Evolutionary conservation across 495 filamentous ascomycete genomes (phyloP).

Genomic region (Neurospora sp.): DNA sequence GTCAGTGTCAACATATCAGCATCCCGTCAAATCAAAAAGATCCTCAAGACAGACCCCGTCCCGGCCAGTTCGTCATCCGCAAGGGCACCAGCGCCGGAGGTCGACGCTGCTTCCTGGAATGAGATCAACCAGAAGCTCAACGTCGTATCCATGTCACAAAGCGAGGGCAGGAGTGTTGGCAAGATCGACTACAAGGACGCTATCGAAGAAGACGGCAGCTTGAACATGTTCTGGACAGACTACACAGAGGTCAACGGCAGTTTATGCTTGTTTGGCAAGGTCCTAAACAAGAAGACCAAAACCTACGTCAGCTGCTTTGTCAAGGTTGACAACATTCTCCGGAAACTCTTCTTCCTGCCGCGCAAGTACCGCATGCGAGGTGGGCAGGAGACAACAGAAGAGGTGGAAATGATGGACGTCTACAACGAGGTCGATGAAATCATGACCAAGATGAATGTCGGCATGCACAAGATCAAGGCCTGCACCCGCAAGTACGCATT

Average conservation of each 20-base stretch:
- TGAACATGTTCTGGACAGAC: constrained; percentile 95
- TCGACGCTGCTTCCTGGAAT: constrained; percentile 86
- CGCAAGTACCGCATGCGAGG: constrained; percentile 51
- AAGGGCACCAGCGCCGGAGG: constrained; percentile 39
- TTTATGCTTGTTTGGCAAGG: constrained; percentile 92
- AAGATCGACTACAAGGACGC: constrained; percentile 75
- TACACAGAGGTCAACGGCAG: constrained; percentile 90
- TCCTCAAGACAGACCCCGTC: constrained; percentile 52
- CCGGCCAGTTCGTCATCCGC: constrained; percentile 70
- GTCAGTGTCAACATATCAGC: constrained; percentile 79
- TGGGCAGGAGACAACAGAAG: constrained; percentile 62
- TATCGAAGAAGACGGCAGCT: constrained; percentile 79
- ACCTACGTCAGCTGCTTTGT: constrained; percentile 83
- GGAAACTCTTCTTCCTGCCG: constrained; percentile 89
- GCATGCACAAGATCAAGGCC: constrained; percentile 86
- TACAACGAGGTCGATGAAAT: constrained; percentile 77
- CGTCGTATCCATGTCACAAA: constrained; percentile 55
- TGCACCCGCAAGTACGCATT: constrained; percentile 91
- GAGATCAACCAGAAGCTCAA: constrained; percentile 79
- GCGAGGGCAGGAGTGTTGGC: constrained; percentile 54
- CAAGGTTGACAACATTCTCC: constrained; percentile 88
- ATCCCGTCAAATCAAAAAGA: constrained; percentile 67
- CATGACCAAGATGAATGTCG: constrained; percentile 74
- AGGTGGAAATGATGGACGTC: constrained; percentile 82
- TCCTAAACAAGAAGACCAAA: constrained; percentile 75